These are phyloP conservation scores for Candida odintsovae DNA, from an alignment of 805 yeast species.

Conservation along the genomic window DNA sequence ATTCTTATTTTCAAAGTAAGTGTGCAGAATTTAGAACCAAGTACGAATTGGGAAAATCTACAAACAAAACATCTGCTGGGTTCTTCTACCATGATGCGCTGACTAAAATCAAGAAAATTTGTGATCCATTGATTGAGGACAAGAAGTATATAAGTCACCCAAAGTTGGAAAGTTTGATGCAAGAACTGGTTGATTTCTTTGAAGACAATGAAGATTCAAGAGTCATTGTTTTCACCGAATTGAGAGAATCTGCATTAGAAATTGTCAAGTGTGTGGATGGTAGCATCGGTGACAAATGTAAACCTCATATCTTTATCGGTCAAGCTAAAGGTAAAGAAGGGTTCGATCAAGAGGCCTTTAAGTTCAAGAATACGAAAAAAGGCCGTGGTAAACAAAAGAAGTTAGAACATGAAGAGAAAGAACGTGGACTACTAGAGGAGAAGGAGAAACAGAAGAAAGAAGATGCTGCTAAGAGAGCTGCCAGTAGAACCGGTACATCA, in stretches of 20 bases:
- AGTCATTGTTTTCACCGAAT: slow-evolving; percentile 83
- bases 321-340: slow-evolving; percentile 74
- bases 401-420: slow-evolving; percentile 27
- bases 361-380: slow-evolving; percentile 37
- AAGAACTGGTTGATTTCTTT: slow-evolving; percentile 55
- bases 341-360: slow-evolving; percentile 51
- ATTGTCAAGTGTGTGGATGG: slow-evolving; percentile 61
- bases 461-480: slow-evolving; percentile 28
- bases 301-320: slow-evolving; percentile 89
- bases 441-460: slow-evolving; percentile 27
- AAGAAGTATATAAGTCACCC: slow-evolving; percentile 55
- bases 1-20: slow-evolving; percentile 56
- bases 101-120: slow-evolving; percentile 34
- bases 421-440: slow-evolving; percentile 23
- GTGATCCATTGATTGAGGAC: slow-evolving; percentile 38
- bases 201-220: slow-evolving; percentile 45
- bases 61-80: slow-evolving; percentile 54
- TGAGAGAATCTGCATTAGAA: slow-evolving; percentile 85
- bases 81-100: slow-evolving; percentile 53
- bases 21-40: slow-evolving; percentile 53
- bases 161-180: slow-evolving; percentile 55
- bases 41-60: slow-evolving; percentile 52
- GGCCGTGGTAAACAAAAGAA: slow-evolving; percentile 36
- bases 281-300: slow-evolving; percentile 30
- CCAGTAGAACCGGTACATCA: slow-evolving; percentile 52